Conservation (phyloP, 352 stramenopile genomes). For the Globisporangium iwayamae region DNA sequence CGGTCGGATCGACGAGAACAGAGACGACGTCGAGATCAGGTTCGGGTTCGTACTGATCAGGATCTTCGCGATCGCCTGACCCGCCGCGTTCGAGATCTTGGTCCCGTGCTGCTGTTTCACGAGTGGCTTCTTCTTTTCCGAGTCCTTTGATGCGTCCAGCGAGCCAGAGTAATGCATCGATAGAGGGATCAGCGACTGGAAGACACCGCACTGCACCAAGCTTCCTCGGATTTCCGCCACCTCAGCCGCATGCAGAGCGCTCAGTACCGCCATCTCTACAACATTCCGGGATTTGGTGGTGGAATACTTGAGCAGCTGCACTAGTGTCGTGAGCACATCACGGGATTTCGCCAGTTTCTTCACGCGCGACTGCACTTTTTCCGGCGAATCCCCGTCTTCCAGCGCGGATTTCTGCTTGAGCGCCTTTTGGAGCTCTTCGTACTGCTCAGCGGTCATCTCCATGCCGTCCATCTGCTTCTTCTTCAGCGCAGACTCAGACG, state of each 20-base stretch:
- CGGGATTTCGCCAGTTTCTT: conserved; percentile 40
- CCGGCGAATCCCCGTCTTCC: conserved; percentile 85
- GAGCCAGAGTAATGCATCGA: conserved; percentile 23
- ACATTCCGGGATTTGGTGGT: conserved; percentile 76
- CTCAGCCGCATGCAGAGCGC: conserved; percentile 66
- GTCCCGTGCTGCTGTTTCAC: conserved; percentile 52
- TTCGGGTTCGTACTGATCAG: conserved; percentile 96
- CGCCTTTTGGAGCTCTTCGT: conserved; percentile 95
- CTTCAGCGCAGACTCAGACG: conserved; percentile 92
- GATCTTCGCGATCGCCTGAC: conserved; percentile 94
- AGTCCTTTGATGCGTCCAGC: conserved; percentile 2
- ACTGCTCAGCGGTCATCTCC: conserved; percentile 96
- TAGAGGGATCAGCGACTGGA: conserved; percentile 70
- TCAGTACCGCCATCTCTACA: conserved; percentile 69
- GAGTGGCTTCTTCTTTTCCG: conserved; percentile 34
- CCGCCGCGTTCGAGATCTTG: conserved; percentile 85
- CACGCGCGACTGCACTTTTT: conserved; percentile 66
- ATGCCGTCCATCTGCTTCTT: conserved; percentile 96
- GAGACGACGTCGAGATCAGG: conserved; percentile 71
- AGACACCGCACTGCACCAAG: conserved; percentile 74
- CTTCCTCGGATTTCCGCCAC: conserved; percentile 61
- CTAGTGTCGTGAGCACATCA: conserved; percentile 68
- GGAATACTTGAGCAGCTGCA: conserved; percentile 76
- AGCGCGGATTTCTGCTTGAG: conserved; percentile 93
- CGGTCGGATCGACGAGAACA: conserved; percentile 76